Conservation (phyloP, 768 basidiomycete species). For the Lactifluus piperatus region DNA sequence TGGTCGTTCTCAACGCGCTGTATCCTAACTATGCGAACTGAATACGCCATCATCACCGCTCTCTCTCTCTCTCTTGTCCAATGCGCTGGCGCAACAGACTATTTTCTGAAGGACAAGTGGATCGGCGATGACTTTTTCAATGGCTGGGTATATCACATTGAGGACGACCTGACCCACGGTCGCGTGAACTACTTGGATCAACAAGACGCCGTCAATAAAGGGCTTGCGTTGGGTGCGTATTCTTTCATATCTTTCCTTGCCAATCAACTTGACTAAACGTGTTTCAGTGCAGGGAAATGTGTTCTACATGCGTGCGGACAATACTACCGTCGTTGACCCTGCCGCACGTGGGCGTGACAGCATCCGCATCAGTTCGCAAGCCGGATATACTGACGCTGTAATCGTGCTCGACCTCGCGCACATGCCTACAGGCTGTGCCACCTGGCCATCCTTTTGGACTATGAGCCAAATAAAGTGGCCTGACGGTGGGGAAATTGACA, state of each 20-base stretch:
- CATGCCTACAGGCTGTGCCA: conserved; percentile 51
- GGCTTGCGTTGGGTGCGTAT: conserved; percentile 39
- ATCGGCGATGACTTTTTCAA: conserved; percentile 38
- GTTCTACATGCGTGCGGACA: conserved; percentile 54
- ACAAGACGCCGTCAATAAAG: conserved; percentile 32
- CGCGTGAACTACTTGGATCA: conserved; percentile 49
- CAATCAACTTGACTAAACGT: background rate
- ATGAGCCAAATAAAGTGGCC: conserved; percentile 47
- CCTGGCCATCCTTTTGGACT: conserved; percentile 63
- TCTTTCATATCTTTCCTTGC: background rate
- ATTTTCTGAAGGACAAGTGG: conserved; percentile 14
- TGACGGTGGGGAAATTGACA: conserved; percentile 48
- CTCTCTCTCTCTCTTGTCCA: background rate
- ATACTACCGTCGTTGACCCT: conserved; percentile 29
- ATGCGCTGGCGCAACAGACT: background rate
- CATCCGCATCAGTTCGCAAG: conserved; percentile 41
- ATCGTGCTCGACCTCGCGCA: conserved; percentile 45
- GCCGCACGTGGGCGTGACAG: conserved; percentile 45
- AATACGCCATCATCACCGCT: conserved; percentile 20
- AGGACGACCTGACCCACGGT: conserved; percentile 53
- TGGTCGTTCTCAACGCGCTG: conserved; percentile 11
- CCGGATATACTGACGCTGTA: conserved; percentile 38
- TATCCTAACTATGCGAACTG: conserved; percentile 28
- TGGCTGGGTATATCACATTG: conserved; percentile 40
- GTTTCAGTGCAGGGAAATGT: conserved; percentile 29